A percentile compares a stretch with the other conserved stretches of the same genome.
These are phyloP conservation scores for Triangularia verruculosa DNA, from an alignment of 2,329 filamentous ascomycete species.

Conservation along the genomic window DNA sequence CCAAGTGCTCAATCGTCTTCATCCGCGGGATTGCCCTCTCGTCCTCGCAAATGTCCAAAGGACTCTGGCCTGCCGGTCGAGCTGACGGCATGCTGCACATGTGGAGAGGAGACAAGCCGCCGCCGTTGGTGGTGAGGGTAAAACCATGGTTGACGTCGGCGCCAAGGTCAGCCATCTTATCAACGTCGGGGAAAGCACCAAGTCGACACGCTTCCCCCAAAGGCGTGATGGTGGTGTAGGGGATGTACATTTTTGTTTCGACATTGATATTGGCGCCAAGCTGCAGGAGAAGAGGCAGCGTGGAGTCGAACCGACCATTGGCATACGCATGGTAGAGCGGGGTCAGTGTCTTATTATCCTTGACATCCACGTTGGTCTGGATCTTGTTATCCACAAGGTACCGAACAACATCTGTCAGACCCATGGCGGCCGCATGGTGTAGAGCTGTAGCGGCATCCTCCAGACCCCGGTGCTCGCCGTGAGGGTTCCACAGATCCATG, in stretches of 20 bases:
- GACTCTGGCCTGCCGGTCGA: constrained; percentile 4
- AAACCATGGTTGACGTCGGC: constrained; percentile 26
- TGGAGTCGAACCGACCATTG: constrained; percentile 26
- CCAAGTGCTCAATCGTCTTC: constrained; percentile 25
- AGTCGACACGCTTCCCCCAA: constrained; percentile 29
- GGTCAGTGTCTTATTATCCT: constrained; percentile 26
- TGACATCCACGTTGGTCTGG: constrained; percentile 23
- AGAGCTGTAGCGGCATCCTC: constrained; percentile 26
- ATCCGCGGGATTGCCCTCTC: constrained; percentile 20
- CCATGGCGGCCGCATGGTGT: constrained; percentile 29
- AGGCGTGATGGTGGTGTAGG: constrained; percentile 30
- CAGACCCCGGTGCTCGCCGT: background rate
- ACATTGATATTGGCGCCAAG: constrained; percentile 30
- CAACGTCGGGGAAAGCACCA: constrained; percentile 25
- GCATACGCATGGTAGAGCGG: constrained; percentile 32
- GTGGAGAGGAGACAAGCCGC: constrained; percentile 29
- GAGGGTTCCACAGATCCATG: constrained; percentile 21
- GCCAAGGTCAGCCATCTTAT: constrained; percentile 26
- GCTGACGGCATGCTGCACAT: constrained; percentile 31
- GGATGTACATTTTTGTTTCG: constrained; percentile 28
- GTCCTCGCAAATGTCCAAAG: background rate
- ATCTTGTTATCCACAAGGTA: constrained; percentile 24
- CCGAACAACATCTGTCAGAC: constrained; percentile 23
- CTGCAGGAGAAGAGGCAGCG: constrained; percentile 27
- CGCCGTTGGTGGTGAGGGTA: constrained; percentile 17